phyloP scores from a whole-genome alignment of 306 rosid species.

The Begonia masoniana region DNA sequence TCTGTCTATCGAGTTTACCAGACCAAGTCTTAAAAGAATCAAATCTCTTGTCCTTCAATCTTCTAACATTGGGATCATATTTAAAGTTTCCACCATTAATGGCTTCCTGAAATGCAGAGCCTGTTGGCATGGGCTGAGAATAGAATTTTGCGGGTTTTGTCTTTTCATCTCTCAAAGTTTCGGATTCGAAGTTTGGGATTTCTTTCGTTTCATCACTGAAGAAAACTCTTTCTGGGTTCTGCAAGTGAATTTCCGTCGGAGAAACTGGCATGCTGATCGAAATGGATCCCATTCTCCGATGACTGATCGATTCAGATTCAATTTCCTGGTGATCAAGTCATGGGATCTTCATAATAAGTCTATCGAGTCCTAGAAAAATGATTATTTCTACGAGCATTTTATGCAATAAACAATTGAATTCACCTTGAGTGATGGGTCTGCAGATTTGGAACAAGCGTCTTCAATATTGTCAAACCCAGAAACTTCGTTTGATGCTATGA shows the following conservation, averaged over 20 bases:
- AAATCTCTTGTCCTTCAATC: constrained; percentile 42
- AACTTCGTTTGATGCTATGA: constrained; percentile 35
- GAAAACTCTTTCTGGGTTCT: constrained; percentile 18
- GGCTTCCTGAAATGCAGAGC: constrained; percentile 11
- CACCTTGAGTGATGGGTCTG: constrained; percentile 24
- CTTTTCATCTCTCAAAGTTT: constrained; percentile 7
- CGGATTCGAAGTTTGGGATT: constrained; percentile 1
- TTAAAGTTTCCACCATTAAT: constrained; percentile 1
- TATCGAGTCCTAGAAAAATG: neutral
- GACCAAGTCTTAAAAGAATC: constrained; percentile 82
- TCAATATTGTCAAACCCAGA: constrained; percentile 35
- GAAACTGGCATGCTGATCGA: constrained; percentile 77
- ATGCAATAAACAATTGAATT: constrained; percentile 1
- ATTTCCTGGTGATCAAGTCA: constrained; percentile 22
- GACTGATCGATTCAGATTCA: constrained; percentile 20
- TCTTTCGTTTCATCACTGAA: constrained; percentile 26
- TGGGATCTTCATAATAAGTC: too few species aligned
- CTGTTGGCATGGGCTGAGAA: constrained; percentile 65
- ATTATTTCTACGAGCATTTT: neutral
- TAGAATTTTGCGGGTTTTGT: constrained; percentile 25
- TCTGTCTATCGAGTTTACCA: constrained; percentile 57
- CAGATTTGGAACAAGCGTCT: constrained; percentile 3
- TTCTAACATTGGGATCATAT: constrained; percentile 20
- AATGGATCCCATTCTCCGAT: constrained; percentile 37
- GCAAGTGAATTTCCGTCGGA: constrained; percentile 18